Evolutionary conservation across 2,329 filamentous ascomycete species (phyloP), one percentile per base, ranked within the genome.

Genomic region (Lecanicillium sp.): DNA sequence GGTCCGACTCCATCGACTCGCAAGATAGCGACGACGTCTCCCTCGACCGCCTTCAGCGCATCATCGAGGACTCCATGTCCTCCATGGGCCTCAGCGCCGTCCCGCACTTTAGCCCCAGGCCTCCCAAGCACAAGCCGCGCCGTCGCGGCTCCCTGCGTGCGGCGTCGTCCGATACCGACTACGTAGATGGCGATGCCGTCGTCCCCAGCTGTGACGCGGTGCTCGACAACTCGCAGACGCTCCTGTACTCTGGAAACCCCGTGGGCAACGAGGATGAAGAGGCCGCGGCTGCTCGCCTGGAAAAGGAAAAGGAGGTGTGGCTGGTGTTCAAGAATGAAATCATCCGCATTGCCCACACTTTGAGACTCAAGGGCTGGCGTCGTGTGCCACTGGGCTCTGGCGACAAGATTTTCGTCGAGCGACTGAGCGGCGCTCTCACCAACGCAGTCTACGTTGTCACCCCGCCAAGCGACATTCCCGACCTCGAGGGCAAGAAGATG

Each of bases 401-500:
- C 47, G 75, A 78, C 36, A 69, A 68, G 28, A 80, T 92, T 46
- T 72, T 72, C 2, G 82, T 92, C 5, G 74, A 85, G 59, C 75
- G 86, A 36, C 68, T 94, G 19, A 96, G 90, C 57, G 92, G 92
- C 44, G 92, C 92, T 8, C 65, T 98, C 49, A 98, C 92, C 15
- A 98, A 98, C 56, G 88, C 90, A 10, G 89, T 98, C 27, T 98
- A 97, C 56, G 88, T 95, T 36, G 88, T 97, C 17, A 84, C 79
- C 2, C 89, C 90, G 2, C 89, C 90, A 0, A 66, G 75, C 29
- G 70, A 84, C 27, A 49, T 88, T 10, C 45, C 51, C 52, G 39
- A 58, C 47, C 18, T 51, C 37, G 65, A 46, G 10, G 59, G 64
- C 36, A 72, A 64, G 51, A 72, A 65, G 45, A 55, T 49, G 17